Evolutionary conservation across 805 yeast genomes (phyloP).

Genomic region (Barnettozyma wickerhamii): DNA sequence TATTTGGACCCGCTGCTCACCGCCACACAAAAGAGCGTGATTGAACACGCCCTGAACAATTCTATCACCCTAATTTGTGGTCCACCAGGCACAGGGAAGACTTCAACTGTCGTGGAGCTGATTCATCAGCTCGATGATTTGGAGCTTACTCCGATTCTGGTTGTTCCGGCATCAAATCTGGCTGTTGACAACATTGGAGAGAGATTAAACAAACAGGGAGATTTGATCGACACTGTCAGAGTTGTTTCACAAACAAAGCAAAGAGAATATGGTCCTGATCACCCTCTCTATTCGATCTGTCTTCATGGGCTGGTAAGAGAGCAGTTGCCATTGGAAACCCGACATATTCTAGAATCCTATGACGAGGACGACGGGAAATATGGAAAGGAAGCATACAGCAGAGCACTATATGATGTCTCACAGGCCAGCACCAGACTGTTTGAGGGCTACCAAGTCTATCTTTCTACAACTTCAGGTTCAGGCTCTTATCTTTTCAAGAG

Average conservation of each 20-base stretch:
- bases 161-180: conserved; percentile 72
- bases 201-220: conserved; percentile 49
- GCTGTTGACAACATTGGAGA: conserved; percentile 78
- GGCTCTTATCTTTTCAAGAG: not conserved
- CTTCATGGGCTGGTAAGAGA: not conserved
- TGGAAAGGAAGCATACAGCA: not conserved
- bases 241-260: conserved; percentile 31
- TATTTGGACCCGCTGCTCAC: not conserved
- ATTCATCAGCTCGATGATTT: conserved; percentile 51
- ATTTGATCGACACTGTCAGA: conserved; percentile 47
- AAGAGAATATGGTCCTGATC: not conserved
- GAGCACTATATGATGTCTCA: too few species aligned
- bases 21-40: not conserved
- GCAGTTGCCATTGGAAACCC: not conserved
- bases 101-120: conserved; percentile 66
- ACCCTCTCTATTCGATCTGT: not conserved
- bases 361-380: not conserved
- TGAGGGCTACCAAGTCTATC: not conserved
- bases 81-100: conserved; percentile 84
- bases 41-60: not conserved
- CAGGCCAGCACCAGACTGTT: not conserved
- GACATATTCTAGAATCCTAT: too few species aligned
- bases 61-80: conserved; percentile 60
- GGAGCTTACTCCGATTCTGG: conserved; percentile 57
- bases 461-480: not conserved